Base-by-base conservation (phyloP, 2,329 filamentous ascomycete genomes). In the Diplodia mutila region DNA sequence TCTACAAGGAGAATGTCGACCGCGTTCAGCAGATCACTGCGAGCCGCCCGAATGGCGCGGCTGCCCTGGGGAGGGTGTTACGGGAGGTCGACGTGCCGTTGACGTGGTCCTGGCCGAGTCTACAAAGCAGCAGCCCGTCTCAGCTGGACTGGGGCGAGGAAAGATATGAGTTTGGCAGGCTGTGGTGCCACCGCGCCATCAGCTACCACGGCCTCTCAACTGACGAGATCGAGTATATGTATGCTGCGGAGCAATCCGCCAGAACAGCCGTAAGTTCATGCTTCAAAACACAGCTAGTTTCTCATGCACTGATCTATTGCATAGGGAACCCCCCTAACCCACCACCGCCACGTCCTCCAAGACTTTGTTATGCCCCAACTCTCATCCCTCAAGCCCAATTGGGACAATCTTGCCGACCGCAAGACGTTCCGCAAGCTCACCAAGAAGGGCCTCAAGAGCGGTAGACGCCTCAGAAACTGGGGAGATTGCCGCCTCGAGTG, bases 171-270 rank as follows among this genome's bases (percentile, higher is more conserved):
- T 39, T 55, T 65, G 25, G 39, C 23, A 74, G 75, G 21, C 81
- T 81, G 1, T 85, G 84, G 83, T 85, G 84, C 71, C 85, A 80
- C 70, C 80, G 82, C 34, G 81, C 81, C 5, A 79, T 82, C 3
- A 78, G 82, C 1, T 85, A 84, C 71, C 84, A 86, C 67, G 83
- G 85, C 70, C 75, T 86, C 5, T 75, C 78, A 0, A 73, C 81
- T 0, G 70, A 73, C 1, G 80, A 85, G 8, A 79, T 82, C 16
- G 74, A 79, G 53, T 73, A 76, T 3, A 76, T 86, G 48, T 82
- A 79, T 74, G 76, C 78, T 8, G 83, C 85, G 37, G 82, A 86
- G 70, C 78, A 79, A 61, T 72, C 76, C 23, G 80, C 78, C 78
- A 76, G 75, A 69, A 74, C 72, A 48, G 68, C 65, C 51, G 73